Conservation (phyloP, 2,329 filamentous ascomycete species). For the Aspergillus alliaceus region DNA sequence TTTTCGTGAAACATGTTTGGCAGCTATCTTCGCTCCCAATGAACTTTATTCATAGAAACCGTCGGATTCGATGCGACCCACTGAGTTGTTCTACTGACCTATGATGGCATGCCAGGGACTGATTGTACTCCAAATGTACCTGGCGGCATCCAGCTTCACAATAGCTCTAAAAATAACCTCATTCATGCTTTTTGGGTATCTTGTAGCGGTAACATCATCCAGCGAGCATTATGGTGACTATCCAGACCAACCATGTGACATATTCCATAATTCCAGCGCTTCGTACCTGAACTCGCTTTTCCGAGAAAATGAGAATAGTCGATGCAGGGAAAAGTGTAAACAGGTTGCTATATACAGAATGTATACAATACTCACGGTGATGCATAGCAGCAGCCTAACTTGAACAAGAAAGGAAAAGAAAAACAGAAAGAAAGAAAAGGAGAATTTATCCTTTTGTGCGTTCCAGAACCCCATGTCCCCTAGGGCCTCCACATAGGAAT, state of each 20-base stretch:
- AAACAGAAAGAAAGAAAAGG: too few relatives aligned
- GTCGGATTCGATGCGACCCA: neutral
- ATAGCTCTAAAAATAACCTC: slow-evolving; percentile 12
- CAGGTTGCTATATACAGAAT: neutral
- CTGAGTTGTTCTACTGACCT: neutral
- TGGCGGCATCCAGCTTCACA: slow-evolving; percentile 3
- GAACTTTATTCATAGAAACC: neutral
- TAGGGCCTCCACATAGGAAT: neutral
- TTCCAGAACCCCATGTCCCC: neutral
- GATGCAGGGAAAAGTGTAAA: neutral
- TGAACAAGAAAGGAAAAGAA: neutral
- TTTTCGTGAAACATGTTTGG: neutral
- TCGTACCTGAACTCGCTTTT: neutral
- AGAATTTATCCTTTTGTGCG: neutral
- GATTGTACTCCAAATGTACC: neutral
- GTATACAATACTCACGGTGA: neutral
- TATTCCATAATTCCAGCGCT: neutral
- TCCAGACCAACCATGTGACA: neutral
- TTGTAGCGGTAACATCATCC: neutral
- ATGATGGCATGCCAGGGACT: neutral
- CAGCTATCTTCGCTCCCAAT: neutral
- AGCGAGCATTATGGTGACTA: neutral
- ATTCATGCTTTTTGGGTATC: slow-evolving; percentile 10
- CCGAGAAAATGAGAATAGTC: neutral
- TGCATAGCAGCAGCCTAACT: neutral